Conservation (phyloP, 129 eudicot genomes). For the Erigeron canadensis region DNA sequence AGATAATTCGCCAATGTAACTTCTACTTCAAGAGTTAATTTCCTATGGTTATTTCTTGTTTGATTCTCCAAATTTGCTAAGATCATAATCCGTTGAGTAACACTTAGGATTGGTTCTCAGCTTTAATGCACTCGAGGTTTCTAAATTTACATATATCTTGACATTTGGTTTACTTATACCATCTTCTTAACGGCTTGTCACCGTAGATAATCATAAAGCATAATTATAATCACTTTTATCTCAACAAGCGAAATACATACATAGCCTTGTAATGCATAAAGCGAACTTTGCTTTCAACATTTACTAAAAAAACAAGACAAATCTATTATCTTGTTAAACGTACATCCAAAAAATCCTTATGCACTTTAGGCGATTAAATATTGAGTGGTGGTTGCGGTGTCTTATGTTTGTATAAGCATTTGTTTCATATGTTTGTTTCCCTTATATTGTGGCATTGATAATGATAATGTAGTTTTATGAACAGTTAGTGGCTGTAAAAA, state of each 20-base stretch:
- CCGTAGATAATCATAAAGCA: not conserved
- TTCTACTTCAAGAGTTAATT: not conserved
- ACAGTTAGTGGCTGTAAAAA: slow-evolving; percentile 81
- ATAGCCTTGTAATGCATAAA: too few species aligned
- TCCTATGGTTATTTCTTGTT: not conserved
- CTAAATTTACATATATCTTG: not conserved
- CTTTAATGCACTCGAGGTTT: not conserved
- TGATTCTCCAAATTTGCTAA: not conserved
- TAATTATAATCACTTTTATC: not conserved
- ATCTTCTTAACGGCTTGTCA: not conserved
- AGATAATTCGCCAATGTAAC: too few species aligned
- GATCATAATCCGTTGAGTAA: not conserved
- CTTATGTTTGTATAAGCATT: not conserved
- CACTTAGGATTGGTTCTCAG: too few species aligned
- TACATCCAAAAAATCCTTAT: not conserved
- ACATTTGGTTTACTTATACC: not conserved
- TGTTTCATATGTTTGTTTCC: not conserved
- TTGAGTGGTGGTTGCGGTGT: not conserved
- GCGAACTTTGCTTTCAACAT: too few species aligned
- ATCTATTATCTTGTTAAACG: not conserved
- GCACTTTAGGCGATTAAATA: not conserved
- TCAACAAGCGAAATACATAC: too few species aligned
- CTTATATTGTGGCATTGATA: slow-evolving; percentile 12
- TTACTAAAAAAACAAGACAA: not conserved
- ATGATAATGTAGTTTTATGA: slow-evolving; percentile 23